These are phyloP conservation scores for Boletus semigastroideus DNA, from an alignment of 1,284 basidiomycete genomes.

Conservation along the genomic window DNA sequence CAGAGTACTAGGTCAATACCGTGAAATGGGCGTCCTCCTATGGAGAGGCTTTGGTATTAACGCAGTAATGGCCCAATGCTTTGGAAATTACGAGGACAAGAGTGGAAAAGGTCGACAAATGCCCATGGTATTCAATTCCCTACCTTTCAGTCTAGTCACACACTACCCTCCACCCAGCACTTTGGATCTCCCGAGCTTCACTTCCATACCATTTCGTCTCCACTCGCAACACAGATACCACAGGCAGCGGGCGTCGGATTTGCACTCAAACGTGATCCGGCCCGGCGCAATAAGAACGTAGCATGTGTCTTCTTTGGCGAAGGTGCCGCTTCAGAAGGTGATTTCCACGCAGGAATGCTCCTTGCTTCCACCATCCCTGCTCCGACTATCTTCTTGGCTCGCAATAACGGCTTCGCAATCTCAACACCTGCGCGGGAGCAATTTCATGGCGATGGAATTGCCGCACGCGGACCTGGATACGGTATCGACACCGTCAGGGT, in stretches of 20 bases:
- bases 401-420: constrained; percentile 93
- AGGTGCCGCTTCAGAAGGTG: constrained; percentile 76
- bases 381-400: constrained; percentile 73
- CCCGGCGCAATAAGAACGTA: constrained; percentile 70
- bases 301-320: constrained; percentile 92
- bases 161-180: constrained; percentile 51
- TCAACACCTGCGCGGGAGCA: constrained; percentile 91
- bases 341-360: constrained; percentile 77
- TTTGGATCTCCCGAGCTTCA: constrained; percentile 84
- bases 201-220: constrained; percentile 93
- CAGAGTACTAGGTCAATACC: constrained; percentile 77
- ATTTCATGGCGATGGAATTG: constrained; percentile 92
- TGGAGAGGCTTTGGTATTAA: constrained; percentile 82
- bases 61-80: constrained; percentile 83
- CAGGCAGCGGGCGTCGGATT: constrained; percentile 94
- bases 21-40: constrained; percentile 87
- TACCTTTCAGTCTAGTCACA: constrained; percentile 1
- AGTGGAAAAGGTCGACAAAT: constrained; percentile 87
- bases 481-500: constrained; percentile 90
- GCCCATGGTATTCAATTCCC: constrained; percentile 63
- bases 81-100: constrained; percentile 81
- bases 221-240: constrained; percentile 94
- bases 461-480: constrained; percentile 90
- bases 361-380: constrained; percentile 74
- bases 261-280: constrained; percentile 80